phyloP scores from a whole-genome alignment of 176 grass and related monocot genomes.

The Hordeum vulgare region MorexV3_pseudomolecules_assembly NC_058524.1:51089164-51089663 shows the following conservation, averaged over 20 bases:
- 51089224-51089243: neutral
- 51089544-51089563: neutral
- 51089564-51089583: too few species aligned
- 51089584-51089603: too few species aligned
- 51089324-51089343: neutral
- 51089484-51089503: too few species aligned
- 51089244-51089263: neutral
- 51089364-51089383: constrained; percentile 25
- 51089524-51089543: neutral
- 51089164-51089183: constrained; percentile 38
- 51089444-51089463: too few species aligned
- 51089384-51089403: constrained; percentile 13
- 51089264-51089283: neutral
- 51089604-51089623: too few species aligned
- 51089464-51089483: too few species aligned
- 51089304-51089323: constrained; percentile 1
- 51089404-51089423: constrained; percentile 32
- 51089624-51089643: too few species aligned
- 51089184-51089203: constrained; percentile 61
- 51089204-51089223: neutral
- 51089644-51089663: too few species aligned
- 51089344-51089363: constrained; percentile 20
- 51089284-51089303: constrained; percentile 14
- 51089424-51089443: neutral
- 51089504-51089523: too few species aligned